Evolutionary conservation across 2,329 filamentous ascomycete species (phyloP).

Genomic region (Coniochaeta hoffmannii): DNA sequence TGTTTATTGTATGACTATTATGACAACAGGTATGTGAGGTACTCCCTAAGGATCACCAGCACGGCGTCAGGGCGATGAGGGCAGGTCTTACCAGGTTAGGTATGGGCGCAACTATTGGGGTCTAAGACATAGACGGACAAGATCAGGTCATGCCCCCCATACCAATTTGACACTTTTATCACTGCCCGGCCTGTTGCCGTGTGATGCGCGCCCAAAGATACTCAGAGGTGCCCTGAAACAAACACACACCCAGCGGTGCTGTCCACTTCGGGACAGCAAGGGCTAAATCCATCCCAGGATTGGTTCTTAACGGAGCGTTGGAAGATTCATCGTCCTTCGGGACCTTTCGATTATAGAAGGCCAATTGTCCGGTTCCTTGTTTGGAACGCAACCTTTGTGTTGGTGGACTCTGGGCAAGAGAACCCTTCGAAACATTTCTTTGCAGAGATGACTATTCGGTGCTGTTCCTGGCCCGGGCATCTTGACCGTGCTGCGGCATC

Average conservation of each 20-base stretch:
- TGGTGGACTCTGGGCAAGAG: conserved; percentile 33
- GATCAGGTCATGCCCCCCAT: background rate
- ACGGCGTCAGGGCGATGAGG: conserved; percentile 1
- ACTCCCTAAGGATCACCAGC: conserved; percentile 5
- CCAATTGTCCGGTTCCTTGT: conserved; percentile 22
- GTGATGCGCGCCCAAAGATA: background rate
- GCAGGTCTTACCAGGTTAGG: background rate
- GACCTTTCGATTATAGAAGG: conserved; percentile 28
- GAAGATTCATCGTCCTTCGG: conserved; percentile 42
- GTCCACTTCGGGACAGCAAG: conserved; percentile 62
- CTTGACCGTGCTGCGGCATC: too few species aligned
- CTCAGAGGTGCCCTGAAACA: background rate
- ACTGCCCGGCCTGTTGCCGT: background rate
- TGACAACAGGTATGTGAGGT: conserved; percentile 11
- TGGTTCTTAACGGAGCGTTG: conserved; percentile 78
- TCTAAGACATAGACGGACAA: background rate
- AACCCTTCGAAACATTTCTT: conserved; percentile 27
- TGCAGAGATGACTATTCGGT: background rate
- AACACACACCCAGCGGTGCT: conserved; percentile 57
- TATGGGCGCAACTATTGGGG: background rate
- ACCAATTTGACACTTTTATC: background rate
- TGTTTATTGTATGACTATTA: conserved; percentile 14
- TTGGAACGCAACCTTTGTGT: conserved; percentile 22
- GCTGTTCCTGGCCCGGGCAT: background rate
- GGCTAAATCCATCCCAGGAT: conserved; percentile 58